A percentile compares a stretch with the other conserved stretches of the same genome.
Evolutionary conservation across 2,329 filamentous ascomycete genomes (phyloP).

Genomic region (Fusarium lyarnte): DNA sequence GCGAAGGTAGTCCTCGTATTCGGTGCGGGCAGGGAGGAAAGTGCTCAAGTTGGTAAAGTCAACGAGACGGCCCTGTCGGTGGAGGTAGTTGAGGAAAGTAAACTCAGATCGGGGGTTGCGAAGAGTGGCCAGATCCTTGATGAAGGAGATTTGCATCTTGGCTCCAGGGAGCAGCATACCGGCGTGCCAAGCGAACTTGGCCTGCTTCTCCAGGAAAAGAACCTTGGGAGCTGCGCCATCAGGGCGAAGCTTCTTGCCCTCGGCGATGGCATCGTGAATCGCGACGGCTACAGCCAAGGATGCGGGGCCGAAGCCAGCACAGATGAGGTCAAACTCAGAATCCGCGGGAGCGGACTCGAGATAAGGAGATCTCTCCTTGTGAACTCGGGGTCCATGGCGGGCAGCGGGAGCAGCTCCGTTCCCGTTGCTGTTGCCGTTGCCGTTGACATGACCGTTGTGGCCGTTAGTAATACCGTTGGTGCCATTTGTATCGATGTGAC

Average conservation of each 20-base stretch:
- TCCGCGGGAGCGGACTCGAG: slow-evolving; percentile 52
- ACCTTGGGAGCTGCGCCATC: slow-evolving; percentile 70
- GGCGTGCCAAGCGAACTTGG: slow-evolving; percentile 87
- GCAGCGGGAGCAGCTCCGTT: slow-evolving; percentile 32
- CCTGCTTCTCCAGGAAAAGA: slow-evolving; percentile 88
- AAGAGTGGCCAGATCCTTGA: slow-evolving; percentile 93
- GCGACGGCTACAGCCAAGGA: slow-evolving; percentile 90
- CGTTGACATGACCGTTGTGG: slow-evolving; percentile 21
- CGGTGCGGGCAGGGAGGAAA: slow-evolving; percentile 84
- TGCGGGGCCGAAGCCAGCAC: slow-evolving; percentile 92
- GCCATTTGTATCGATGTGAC: slow-evolving; percentile 7
- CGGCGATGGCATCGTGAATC: slow-evolving; percentile 79
- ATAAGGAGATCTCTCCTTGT: slow-evolving; percentile 39
- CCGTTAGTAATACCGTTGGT: slow-evolving; percentile 22
- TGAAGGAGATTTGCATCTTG: slow-evolving; percentile 97
- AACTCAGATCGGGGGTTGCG: slow-evolving; percentile 90
- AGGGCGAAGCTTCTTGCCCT: slow-evolving; percentile 54
- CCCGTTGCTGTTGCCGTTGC: slow-evolving; percentile 36
- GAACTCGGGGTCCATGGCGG: slow-evolving; percentile 31
- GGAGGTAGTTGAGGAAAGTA: slow-evolving; percentile 95
- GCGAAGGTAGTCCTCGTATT: slow-evolving; percentile 95
- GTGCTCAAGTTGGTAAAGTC: slow-evolving; percentile 92
- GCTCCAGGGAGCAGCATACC: slow-evolving; percentile 94
- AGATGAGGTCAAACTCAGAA: slow-evolving; percentile 84
- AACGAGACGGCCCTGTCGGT: slow-evolving; percentile 81